Conservation (phyloP, 2,329 filamentous ascomycete genomes). For the Tympanopsis confertula region DNA sequence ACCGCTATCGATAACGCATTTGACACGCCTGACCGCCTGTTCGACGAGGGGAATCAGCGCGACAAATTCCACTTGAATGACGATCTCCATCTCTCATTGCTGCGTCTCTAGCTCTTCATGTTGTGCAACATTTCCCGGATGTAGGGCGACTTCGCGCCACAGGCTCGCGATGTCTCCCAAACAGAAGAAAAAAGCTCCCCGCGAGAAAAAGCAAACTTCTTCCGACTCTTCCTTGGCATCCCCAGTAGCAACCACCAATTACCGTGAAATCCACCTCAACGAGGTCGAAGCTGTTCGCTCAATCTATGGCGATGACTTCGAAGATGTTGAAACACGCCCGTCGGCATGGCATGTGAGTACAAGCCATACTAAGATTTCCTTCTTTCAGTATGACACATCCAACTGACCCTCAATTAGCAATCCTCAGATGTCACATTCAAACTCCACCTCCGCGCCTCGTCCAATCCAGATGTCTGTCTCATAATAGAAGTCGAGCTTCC, state of each 20-base stretch:
- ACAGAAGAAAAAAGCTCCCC: slow-evolving; percentile 23
- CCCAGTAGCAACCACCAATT: slow-evolving; percentile 20
- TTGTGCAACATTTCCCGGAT: too few relatives aligned
- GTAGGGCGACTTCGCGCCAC: too few relatives aligned
- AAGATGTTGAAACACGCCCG: slow-evolving; percentile 30
- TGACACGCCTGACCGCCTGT: too few relatives aligned
- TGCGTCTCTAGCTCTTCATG: too few relatives aligned
- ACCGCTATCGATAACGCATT: too few relatives aligned
- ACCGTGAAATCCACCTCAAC: slow-evolving; percentile 48
- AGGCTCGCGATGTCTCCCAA: slow-evolving; percentile 29
- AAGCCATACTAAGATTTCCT: slow-evolving; percentile 39
- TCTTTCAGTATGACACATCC: too few relatives aligned
- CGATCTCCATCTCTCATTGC: too few relatives aligned
- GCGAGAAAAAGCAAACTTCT: neutral
- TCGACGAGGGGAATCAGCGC: too few relatives aligned
- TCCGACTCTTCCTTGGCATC: neutral
- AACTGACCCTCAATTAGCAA: slow-evolving; percentile 29
- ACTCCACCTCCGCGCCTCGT: slow-evolving; percentile 40
- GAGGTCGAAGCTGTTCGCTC: slow-evolving; percentile 51
- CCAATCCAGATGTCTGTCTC: slow-evolving; percentile 36
- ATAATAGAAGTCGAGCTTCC: slow-evolving; percentile 43
- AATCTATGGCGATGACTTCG: slow-evolving; percentile 54
- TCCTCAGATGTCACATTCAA: slow-evolving; percentile 41
- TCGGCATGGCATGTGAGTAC: slow-evolving; percentile 49
- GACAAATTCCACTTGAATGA: too few relatives aligned